Conservation (phyloP, 208 protist species). For the Acanthamoeba healyi region DNA sequence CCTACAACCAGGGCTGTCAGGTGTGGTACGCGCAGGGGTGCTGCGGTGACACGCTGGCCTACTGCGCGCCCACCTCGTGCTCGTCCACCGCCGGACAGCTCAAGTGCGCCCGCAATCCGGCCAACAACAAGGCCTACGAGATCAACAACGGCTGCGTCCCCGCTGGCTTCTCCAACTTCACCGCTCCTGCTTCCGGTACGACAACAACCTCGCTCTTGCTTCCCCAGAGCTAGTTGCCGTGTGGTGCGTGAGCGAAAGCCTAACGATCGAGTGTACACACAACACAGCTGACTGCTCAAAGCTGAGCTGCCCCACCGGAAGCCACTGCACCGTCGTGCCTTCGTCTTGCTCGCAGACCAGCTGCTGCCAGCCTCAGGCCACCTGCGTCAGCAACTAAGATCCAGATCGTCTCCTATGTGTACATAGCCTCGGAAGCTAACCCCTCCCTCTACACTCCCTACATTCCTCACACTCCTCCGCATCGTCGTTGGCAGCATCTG, state of each 20-base stretch:
- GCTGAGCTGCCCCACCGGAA: slow-evolving; percentile 1
- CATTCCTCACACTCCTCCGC: no score
- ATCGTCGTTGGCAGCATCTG: no score
- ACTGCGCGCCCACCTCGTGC: slow-evolving; percentile 39
- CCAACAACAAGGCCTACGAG: slow-evolving; percentile 8
- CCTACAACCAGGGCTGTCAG: slow-evolving; percentile 33
- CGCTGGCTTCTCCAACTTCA: slow-evolving; percentile 12
- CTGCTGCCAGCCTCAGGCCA: slow-evolving; percentile 13
- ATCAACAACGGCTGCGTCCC: background rate
- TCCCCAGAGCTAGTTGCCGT: background rate
- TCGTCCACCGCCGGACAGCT: background rate
- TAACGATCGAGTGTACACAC: no score
- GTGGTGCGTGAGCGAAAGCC: no score
- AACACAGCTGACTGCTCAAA: background rate
- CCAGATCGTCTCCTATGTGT: background rate
- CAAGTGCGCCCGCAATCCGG: background rate
- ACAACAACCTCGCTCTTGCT: background rate
- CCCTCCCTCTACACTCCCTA: no score
- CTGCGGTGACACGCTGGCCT: slow-evolving; percentile 20
- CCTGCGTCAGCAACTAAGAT: slow-evolving; percentile 7
- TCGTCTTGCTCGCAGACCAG: slow-evolving; percentile 18
- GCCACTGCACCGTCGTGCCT: slow-evolving; percentile 6
- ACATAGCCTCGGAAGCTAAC: no score
- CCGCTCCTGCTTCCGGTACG: background rate
- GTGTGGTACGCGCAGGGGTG: slow-evolving; percentile 26